Conservation (phyloP, 1,139 yeast genomes). For the Candida sanyaensis region DNA sequence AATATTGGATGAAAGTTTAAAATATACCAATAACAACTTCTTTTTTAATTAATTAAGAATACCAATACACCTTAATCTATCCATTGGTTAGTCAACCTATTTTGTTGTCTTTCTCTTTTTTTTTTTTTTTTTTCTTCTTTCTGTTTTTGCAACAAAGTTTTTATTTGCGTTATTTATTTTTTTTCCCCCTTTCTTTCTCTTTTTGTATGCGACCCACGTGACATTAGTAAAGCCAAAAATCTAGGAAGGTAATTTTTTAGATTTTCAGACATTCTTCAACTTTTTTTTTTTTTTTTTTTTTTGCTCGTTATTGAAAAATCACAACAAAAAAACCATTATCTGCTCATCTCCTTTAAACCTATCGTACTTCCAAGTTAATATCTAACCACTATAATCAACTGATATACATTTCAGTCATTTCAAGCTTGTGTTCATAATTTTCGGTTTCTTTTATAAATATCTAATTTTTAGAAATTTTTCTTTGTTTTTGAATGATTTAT, state of each 20-base stretch:
- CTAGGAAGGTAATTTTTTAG: background rate
- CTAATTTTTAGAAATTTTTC: background rate
- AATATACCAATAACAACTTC: too few relatives aligned
- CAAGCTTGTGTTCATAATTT: background rate
- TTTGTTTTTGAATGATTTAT: conserved; percentile 2
- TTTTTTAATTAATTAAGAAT: too few relatives aligned
- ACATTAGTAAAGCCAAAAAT: background rate
- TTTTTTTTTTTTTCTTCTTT: conserved; percentile 1
- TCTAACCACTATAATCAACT: background rate
- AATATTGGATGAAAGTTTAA: background rate
- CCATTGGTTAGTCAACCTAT: background rate
- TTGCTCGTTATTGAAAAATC: conserved; percentile 1
- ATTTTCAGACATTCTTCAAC: background rate
- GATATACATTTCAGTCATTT: background rate
- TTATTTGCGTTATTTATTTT: too few relatives aligned
- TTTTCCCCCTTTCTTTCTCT: too few relatives aligned
- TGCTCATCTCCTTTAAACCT: conserved; percentile 2
- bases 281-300: background rate
- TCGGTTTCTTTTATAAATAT: background rate
- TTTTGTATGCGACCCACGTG: background rate
- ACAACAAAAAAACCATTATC: conserved; percentile 2
- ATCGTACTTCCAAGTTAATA: background rate
- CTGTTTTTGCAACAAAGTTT: background rate
- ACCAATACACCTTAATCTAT: too few relatives aligned
- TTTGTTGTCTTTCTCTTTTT: background rate